Evolutionary conservation across 2,329 filamentous ascomycete species (phyloP).

Genomic region (Botrytis tulipae): DNA sequence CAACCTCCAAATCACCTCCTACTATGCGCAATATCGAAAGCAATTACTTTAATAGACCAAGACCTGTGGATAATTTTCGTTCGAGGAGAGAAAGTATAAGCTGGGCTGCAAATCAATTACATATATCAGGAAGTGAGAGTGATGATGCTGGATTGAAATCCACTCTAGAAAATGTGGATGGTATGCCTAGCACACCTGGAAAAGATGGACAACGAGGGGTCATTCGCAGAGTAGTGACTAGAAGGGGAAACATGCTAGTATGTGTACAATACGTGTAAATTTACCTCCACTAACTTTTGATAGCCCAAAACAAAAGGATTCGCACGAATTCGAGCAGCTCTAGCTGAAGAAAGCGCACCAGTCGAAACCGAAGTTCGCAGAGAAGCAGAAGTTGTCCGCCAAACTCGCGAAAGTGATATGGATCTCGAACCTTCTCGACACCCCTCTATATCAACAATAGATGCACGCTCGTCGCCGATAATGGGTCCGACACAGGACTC

Average conservation of each 20-base stretch:
- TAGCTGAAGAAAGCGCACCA: conserved; percentile 84
- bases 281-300: conserved; percentile 35
- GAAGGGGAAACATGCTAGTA: conserved; percentile 85
- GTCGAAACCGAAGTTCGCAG: conserved; percentile 84
- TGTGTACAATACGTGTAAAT: conserved; percentile 38
- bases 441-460: conserved; percentile 47
- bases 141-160: conserved; percentile 62
- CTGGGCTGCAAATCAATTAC: conserved; percentile 83
- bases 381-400: conserved; percentile 92
- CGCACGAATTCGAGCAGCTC: conserved; percentile 83
- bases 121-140: conserved; percentile 78
- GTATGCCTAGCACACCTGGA: conserved; percentile 44
- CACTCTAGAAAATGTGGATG: conserved; percentile 41
- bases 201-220: conserved; percentile 68
- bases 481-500: conserved; percentile 59
- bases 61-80: conserved; percentile 47
- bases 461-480: conserved; percentile 63
- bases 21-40: conserved; percentile 42
- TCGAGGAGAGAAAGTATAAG: conserved; percentile 84
- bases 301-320: conserved; percentile 97
- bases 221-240: conserved; percentile 77
- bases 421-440: conserved; percentile 51
- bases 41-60: conserved; percentile 54
- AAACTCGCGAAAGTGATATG: conserved; percentile 86
- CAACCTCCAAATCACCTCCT: conserved; percentile 76